Evolutionary conservation across 208 protist species (phyloP), one percentile per base, ranked within the genome.

Genomic region (Jaenimonas drosophilae): DNA sequence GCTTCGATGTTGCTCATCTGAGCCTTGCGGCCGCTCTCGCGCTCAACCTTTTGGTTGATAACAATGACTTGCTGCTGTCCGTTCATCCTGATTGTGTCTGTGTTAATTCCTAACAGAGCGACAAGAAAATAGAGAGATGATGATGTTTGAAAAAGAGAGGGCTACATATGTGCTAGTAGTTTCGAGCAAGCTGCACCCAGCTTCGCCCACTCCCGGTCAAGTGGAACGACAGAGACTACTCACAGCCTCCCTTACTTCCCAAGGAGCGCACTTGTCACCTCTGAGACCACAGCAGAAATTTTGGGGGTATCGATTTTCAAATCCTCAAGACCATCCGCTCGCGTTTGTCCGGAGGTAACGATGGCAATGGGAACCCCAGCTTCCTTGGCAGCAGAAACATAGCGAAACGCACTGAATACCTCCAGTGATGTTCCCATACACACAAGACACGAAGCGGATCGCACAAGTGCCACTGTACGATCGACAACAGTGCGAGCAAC

Each of bases 1-100:
- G 98, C 98, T 38, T 91, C 56, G 49, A 99, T 99, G 72, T 99
- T 99, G 54, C 84, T 93, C 45, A 98, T 71, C 78, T 99, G 98
- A 1, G 98, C 98, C 79, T 98, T 98, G 48, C 83, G 79, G 16
- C 98, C 97, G 41, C 66, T 86, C 65, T 99, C 96, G 26, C 97
- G 83, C 73, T 98, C 97, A 5, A 96, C 88, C 51, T 96, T 97
- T 54, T 97, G 77, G 58, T 98, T 91, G 20, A 96, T 43, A 36
- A 96, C 86, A 64, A 94, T 91, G 19, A 96, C 79, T 12, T 71
- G 88, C 56, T 89, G 82, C 55, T 91, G 85, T 23, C 59, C 57
- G 25, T 64, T 58, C 64, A 76, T 81, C 29, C 42, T 74, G 24
- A n/a, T 26, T 31, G 42, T 34, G 30, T 34, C 7, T 34, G 30